Percentiles rank a stretch among this genome's conserved stretches.
Conservation (phyloP, 1,139 yeast species). For the Spencermartinsiella ligniputridi region DNA sequence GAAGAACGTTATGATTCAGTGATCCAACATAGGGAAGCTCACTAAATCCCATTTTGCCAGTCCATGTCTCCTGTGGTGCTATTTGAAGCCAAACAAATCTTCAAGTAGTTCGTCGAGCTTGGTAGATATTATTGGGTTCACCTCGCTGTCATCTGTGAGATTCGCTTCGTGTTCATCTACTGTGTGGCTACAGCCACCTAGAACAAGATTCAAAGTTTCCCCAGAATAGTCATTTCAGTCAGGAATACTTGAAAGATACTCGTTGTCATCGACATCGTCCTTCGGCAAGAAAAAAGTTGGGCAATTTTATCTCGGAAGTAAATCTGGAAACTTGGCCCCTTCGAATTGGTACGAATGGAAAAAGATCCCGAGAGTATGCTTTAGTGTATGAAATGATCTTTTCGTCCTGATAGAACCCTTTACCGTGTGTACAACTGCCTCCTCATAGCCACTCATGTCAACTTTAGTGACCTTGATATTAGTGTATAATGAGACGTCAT, state of each 20-base stretch:
- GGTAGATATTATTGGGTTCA: slow-evolving; percentile 17
- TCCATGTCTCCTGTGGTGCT: slow-evolving; percentile 33
- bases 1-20: slow-evolving; percentile 27
- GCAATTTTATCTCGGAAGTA: too few species aligned
- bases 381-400: slow-evolving; percentile 40
- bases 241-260: slow-evolving; percentile 22
- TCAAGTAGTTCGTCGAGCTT: slow-evolving; percentile 19
- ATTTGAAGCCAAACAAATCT: slow-evolving; percentile 18
- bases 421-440: slow-evolving; percentile 17
- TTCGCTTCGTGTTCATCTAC: slow-evolving; percentile 19
- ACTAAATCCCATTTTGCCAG: slow-evolving; percentile 42
- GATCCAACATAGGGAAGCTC: slow-evolving; percentile 36
- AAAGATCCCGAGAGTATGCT: slow-evolving; percentile 33
- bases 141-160: slow-evolving; percentile 18
- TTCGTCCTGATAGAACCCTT: slow-evolving; percentile 4
- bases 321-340: slow-evolving; percentile 10
- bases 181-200: slow-evolving; percentile 29
- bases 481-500: slow-evolving; percentile 40
- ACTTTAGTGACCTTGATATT: slow-evolving; percentile 36
- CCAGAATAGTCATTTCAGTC: slow-evolving; percentile 10
- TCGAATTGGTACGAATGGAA: slow-evolving; percentile 3
- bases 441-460: slow-evolving; percentile 16
- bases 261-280: slow-evolving; percentile 25
- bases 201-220: slow-evolving; percentile 17
- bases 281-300: too few species aligned